These are phyloP conservation scores for Blumeria graminis DNA, from an alignment of 2,329 filamentous ascomycete species.

Conservation along the genomic window DNA sequence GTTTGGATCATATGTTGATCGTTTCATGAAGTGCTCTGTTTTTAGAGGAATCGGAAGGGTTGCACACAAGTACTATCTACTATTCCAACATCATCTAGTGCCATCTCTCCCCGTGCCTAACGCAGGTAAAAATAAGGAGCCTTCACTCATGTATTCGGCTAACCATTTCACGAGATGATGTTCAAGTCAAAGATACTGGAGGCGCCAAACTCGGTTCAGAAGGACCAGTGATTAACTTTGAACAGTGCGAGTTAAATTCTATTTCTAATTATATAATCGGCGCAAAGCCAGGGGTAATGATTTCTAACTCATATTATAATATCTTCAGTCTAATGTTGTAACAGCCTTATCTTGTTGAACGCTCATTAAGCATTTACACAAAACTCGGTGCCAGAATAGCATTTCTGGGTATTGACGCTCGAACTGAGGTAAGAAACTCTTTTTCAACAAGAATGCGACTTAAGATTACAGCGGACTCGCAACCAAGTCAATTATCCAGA, in stretches of 20 bases:
- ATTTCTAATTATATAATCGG: conserved; percentile 46
- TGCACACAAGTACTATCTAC: conserved; percentile 93
- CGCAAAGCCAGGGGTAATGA: conserved; percentile 26
- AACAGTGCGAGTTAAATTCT: conserved; percentile 32
- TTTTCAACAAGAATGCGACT: background rate
- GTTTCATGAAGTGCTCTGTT: conserved; percentile 81
- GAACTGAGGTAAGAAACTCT: conserved; percentile 36
- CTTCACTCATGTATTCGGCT: conserved; percentile 1
- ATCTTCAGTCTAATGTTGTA: conserved; percentile 1
- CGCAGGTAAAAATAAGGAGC: conserved; percentile 27
- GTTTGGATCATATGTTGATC: conserved; percentile 78
- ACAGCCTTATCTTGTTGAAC: conserved; percentile 63
- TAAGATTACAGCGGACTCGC: conserved; percentile 36
- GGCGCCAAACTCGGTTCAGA: conserved; percentile 35
- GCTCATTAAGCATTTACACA: conserved; percentile 69
- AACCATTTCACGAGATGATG: conserved; percentile 15
- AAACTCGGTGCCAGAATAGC: conserved; percentile 61
- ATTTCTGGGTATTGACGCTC: conserved; percentile 73
- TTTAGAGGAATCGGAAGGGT: conserved; percentile 80
- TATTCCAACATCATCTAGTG: conserved; percentile 86
- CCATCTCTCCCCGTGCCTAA: conserved; percentile 73
- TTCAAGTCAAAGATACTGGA: conserved; percentile 35
- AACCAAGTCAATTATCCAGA: conserved; percentile 89
- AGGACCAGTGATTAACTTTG: conserved; percentile 53
- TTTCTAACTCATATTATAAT: background rate